A percentile compares a stretch with the other conserved stretches of the same genome.
Evolutionary conservation across 169 alveolate species (phyloP).

Genomic region (Theileria sp.): DNA sequence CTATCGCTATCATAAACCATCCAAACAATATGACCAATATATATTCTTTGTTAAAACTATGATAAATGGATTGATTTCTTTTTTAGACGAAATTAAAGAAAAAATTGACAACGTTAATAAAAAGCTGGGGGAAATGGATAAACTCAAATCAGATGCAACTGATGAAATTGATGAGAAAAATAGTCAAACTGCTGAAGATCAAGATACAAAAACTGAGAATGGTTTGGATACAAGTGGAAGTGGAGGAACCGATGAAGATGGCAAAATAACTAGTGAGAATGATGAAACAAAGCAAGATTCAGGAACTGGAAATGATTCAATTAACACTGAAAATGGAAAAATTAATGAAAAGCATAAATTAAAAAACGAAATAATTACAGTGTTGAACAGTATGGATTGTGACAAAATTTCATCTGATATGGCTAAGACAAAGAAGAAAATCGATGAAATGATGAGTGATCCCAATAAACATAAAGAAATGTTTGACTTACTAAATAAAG

Average conservation of each 20-base stretch:
- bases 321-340: background rate
- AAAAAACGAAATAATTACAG: background rate
- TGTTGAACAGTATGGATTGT: background rate
- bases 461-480: background rate
- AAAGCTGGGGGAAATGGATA: background rate
- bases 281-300: background rate
- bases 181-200: background rate
- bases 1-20: background rate
- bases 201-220: background rate
- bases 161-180: background rate
- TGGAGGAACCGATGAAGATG: background rate
- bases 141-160: background rate
- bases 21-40: background rate
- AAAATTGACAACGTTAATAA: background rate
- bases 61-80: too few species aligned
- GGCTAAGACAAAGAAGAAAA: background rate
- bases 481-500: background rate
- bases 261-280: too few species aligned
- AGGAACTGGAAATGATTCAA: background rate
- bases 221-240: background rate
- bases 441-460: background rate
- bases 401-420: too few species aligned
- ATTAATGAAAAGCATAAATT: background rate
- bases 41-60: background rate
- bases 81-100: background rate